phyloP scores from a whole-genome alignment of 2,329 filamentous ascomycete genomes.

The Phoma sp. region DNA sequence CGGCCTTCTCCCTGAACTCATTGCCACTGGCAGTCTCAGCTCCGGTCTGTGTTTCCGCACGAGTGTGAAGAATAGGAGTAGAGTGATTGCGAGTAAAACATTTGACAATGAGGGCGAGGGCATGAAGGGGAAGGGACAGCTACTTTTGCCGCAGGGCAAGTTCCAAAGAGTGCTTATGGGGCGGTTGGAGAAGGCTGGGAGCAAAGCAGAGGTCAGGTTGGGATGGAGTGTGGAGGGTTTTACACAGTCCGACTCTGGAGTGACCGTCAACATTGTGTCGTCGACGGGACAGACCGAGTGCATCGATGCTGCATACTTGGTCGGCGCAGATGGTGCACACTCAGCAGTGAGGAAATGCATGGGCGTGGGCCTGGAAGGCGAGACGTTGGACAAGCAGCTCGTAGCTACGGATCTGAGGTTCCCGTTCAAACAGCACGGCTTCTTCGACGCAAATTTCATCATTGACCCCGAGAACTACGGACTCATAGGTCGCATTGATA shows the following conservation, averaged over 20 bases:
- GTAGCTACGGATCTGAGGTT: constrained; percentile 50
- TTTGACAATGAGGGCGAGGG: constrained; percentile 35
- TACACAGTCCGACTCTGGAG: background rate
- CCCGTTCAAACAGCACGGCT: constrained; percentile 48
- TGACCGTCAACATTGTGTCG: background rate
- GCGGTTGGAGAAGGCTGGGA: constrained; percentile 19
- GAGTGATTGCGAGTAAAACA: constrained; percentile 36
- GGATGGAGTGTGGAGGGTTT: constrained; percentile 25
- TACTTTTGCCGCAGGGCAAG: constrained; percentile 41
- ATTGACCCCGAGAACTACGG: constrained; percentile 49
- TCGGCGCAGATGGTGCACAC: constrained; percentile 44
- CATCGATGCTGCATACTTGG: constrained; percentile 36
- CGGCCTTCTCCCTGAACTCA: constrained; percentile 47
- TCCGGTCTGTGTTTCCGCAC: constrained; percentile 41
- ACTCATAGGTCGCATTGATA: constrained; percentile 45
- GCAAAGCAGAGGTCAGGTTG: constrained; percentile 27
- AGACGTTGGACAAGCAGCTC: constrained; percentile 47
- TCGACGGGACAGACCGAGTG: constrained; percentile 7
- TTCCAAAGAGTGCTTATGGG: constrained; percentile 40
- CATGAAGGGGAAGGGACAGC: constrained; percentile 31
- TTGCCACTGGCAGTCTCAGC: constrained; percentile 33
- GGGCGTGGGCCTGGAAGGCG: constrained; percentile 37
- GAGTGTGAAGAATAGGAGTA: constrained; percentile 28
- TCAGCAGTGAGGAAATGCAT: constrained; percentile 30
- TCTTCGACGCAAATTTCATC: constrained; percentile 53